These are phyloP conservation scores for Aureobasidium sp. DNA, from an alignment of 2,329 filamentous ascomycete genomes.

Conservation along the genomic window DNA sequence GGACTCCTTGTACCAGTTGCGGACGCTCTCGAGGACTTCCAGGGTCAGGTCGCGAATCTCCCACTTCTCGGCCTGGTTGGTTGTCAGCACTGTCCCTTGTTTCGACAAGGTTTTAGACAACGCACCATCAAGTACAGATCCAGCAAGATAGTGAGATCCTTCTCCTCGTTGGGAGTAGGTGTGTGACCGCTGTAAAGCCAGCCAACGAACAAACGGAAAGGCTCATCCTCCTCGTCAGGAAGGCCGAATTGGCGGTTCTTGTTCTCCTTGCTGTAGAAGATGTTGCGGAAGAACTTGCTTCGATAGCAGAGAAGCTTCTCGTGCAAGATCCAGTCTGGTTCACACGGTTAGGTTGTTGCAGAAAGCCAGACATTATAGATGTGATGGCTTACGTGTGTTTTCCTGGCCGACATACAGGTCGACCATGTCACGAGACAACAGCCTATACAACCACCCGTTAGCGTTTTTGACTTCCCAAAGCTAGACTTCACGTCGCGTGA, in stretches of 20 bases:
- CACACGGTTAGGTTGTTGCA: too few relatives aligned
- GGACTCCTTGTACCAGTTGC: slow-evolving; percentile 47
- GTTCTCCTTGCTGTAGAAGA: slow-evolving; percentile 40
- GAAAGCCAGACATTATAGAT: too few relatives aligned
- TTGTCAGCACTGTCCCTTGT: background rate
- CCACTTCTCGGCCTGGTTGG: slow-evolving; percentile 39
- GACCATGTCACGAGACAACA: slow-evolving; percentile 48
- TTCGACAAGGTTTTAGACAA: background rate
- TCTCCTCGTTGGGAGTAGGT: slow-evolving; percentile 43
- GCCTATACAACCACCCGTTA: slow-evolving; percentile 30
- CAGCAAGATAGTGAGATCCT: slow-evolving; percentile 44
- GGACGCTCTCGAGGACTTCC: slow-evolving; percentile 44
- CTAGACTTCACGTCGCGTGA: background rate
- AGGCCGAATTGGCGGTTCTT: slow-evolving; percentile 40
- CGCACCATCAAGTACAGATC: slow-evolving; percentile 47
- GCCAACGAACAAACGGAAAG: slow-evolving; percentile 47
- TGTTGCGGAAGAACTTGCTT: slow-evolving; percentile 47
- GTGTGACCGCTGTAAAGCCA: slow-evolving; percentile 48
- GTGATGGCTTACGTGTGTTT: too few relatives aligned
- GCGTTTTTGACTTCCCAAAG: background rate
- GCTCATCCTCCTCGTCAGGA: slow-evolving; percentile 45
- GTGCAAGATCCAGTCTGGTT: slow-evolving; percentile 47
- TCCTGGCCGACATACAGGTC: slow-evolving; percentile 50
- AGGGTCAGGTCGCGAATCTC: slow-evolving; percentile 41
- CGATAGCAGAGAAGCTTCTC: slow-evolving; percentile 50